Evolutionary conservation across 2,329 filamentous ascomycete genomes (phyloP), one percentile per base, ranked within the genome.

Genomic region (Hymenotorrendiella dingleyae): DNA sequence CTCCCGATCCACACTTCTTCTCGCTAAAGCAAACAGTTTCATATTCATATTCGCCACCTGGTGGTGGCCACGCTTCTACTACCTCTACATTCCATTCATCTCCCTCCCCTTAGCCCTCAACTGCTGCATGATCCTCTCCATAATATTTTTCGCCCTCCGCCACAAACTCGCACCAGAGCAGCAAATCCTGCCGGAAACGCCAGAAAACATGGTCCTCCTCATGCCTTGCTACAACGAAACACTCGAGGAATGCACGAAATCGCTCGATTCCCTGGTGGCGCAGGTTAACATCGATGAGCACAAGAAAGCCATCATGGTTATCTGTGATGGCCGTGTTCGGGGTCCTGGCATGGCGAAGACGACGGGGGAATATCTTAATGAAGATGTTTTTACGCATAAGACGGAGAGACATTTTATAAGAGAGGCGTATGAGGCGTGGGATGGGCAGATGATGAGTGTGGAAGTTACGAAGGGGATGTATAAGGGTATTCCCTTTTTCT

Each of bases 151-250:
- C 29, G 53, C 65, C 20, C 24, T 7, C 11, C 11, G 17, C 14
- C 23, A 26, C 11, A 27, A 21, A 20, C 6, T 20, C 9, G 14
- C 20, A 4, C 55, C 52, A 8, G 38, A 50, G 11, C 62, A 63
- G 39, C 62, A 64, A 11, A 50, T 57, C 4, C 32, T 58, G 3
- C 61, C 61, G 2, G 48, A 53, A 23, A 50, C 28, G 0, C 67
- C 67, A 0, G 69, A 73, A 50, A 62, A 62, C 36, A 62, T 72
- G 59, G 67, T 72, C 2, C 50, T 71, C 22, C 54, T 72, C 23
- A 58, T 73, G 4, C 69, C 70, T 1, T 73, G 70, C 55, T 73
- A 73, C 55, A 73, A 72, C 49, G 69, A 73, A 50, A 70, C 67
- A 0, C 53, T 58, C 6, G 59, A 70, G 4, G 70, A 73, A 46